These are phyloP conservation scores for Phytophthora capsici DNA, from an alignment of 352 stramenopile species.

Conservation along the genomic window DNA sequence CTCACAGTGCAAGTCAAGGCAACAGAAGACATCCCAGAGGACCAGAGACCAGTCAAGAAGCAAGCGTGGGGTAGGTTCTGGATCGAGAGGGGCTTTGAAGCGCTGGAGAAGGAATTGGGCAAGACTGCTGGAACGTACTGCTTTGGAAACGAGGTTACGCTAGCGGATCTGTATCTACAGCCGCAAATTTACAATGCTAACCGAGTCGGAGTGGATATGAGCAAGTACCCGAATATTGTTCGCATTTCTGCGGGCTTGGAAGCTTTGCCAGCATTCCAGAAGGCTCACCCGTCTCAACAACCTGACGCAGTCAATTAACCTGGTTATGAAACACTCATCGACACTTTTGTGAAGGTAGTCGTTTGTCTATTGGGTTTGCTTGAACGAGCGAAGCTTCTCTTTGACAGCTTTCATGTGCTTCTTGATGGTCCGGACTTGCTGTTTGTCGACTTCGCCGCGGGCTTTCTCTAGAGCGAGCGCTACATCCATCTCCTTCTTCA, in stretches of 20 bases:
- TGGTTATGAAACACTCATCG: slow-evolving; percentile 5
- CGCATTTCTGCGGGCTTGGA: slow-evolving; percentile 74
- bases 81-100: slow-evolving; percentile 85
- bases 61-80: slow-evolving; percentile 63
- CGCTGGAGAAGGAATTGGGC: slow-evolving; percentile 75
- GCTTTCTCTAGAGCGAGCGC: slow-evolving; percentile 47
- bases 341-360: not conserved
- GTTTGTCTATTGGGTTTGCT: slow-evolving; percentile 28
- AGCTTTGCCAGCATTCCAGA: slow-evolving; percentile 82
- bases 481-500: slow-evolving; percentile 57
- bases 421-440: slow-evolving; percentile 56
- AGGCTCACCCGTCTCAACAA: slow-evolving; percentile 80
- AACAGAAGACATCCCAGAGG: slow-evolving; percentile 51
- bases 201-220: slow-evolving; percentile 90
- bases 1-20: slow-evolving; percentile 68
- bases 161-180: slow-evolving; percentile 91
- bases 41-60: slow-evolving; percentile 57
- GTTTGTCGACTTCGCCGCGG: slow-evolving; percentile 40
- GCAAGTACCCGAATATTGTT: slow-evolving; percentile 87
- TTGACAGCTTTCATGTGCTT: slow-evolving; percentile 55
- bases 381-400: slow-evolving; percentile 40
- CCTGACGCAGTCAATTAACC: slow-evolving; percentile 57
- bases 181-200: slow-evolving; percentile 94
- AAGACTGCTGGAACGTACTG: slow-evolving; percentile 71
- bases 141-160: slow-evolving; percentile 79